Percentiles rank a stretch among this genome's conserved stretches.
Evolutionary conservation across 2,329 filamentous ascomycete genomes (phyloP).

Genomic region (Remersonia thermophila): DNA sequence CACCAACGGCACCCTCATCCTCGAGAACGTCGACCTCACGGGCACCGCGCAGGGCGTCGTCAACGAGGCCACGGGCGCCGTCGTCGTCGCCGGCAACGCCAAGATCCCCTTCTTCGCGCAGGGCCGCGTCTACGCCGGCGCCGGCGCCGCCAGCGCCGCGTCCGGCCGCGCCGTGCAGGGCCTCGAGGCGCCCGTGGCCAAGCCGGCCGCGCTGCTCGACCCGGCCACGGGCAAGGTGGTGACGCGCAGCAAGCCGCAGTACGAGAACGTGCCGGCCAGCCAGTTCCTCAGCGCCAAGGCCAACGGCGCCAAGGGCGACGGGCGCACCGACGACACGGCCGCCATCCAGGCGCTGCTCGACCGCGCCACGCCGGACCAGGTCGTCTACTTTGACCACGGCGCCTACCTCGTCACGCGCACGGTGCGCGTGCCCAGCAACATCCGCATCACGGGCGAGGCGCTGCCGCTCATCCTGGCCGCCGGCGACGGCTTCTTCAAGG

Average conservation of each 20-base stretch:
- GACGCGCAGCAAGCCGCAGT: slow-evolving; percentile 81
- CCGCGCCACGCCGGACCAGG: slow-evolving; percentile 46
- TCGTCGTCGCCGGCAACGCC: slow-evolving; percentile 56
- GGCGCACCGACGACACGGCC: slow-evolving; percentile 71
- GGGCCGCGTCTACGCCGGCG: slow-evolving; percentile 56
- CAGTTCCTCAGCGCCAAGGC: slow-evolving; percentile 75
- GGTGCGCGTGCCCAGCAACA: slow-evolving; percentile 60
- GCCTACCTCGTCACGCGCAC: slow-evolving; percentile 60
- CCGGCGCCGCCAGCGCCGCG: slow-evolving; percentile 25
- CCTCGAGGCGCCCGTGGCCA: slow-evolving; percentile 40
- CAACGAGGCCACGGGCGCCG: slow-evolving; percentile 40
- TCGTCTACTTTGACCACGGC: slow-evolving; percentile 67
- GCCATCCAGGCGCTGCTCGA: slow-evolving; percentile 72
- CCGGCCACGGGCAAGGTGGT: slow-evolving; percentile 53
- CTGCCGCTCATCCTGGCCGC: slow-evolving; percentile 83
- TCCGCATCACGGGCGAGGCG: slow-evolving; percentile 82
- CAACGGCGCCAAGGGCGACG: slow-evolving; percentile 77
- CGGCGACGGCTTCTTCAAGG: slow-evolving; percentile 56
- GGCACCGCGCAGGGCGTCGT: slow-evolving; percentile 56
- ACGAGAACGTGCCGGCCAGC: slow-evolving; percentile 52
- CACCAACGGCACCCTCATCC: slow-evolving; percentile 68
- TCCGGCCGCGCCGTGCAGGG: slow-evolving; percentile 45
- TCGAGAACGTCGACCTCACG: slow-evolving; percentile 82
- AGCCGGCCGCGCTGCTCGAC: slow-evolving; percentile 55
- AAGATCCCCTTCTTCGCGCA: slow-evolving; percentile 65